Evolutionary conservation across 2,329 filamentous ascomycete species (phyloP), one percentile per base, ranked within the genome.

Genomic region (Hypomyces perniciosus): DNA sequence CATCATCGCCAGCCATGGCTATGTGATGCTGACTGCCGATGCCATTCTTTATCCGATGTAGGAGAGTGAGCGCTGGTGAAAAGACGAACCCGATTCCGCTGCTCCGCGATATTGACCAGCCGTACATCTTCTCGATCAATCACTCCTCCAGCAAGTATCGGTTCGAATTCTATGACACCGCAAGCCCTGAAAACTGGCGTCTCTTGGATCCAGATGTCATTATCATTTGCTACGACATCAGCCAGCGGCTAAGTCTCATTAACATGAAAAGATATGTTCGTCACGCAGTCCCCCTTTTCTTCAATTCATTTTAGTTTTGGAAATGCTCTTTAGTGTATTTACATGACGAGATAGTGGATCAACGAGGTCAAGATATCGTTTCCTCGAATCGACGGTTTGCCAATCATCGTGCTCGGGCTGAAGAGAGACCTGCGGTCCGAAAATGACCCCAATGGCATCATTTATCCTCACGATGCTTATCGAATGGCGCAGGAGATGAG

Each of bases 211-310:
- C 81, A 0, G 76, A 84, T 61, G 67, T 84, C 30, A 67, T 83
- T 46, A 67, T 83, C 29, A 66, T 84, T 52, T 84, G 81, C 65
- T 84, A 79, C 59, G 80, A 83, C 59, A 81, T 84, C 59, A 79
- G 76, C 64, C 76, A 78, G 55, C 72, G 81, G 39, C 61, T 77
- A 40, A 81, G 73, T 57, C 72, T 84, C 48, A 74, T 81, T 57
- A 80, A 82, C 59, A 72, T 82, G 69, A 74, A 80, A 61, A 68
- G 73, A 66, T 66, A 76, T 59, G 80, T 83, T 53, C 56, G 77
- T 71, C 12, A 26, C 30, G 5, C 40, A 8, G n/a, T 13, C 33
- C 8, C 1, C 13, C 30, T 26, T 37, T 30, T 29, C 27, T n/a
- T 43, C 53, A 8, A 45, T 29, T 46, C 44, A 51, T 7, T 52